Conservation (phyloP, 345 rosid species). For the Euphorbia tirucalli region DNA sequence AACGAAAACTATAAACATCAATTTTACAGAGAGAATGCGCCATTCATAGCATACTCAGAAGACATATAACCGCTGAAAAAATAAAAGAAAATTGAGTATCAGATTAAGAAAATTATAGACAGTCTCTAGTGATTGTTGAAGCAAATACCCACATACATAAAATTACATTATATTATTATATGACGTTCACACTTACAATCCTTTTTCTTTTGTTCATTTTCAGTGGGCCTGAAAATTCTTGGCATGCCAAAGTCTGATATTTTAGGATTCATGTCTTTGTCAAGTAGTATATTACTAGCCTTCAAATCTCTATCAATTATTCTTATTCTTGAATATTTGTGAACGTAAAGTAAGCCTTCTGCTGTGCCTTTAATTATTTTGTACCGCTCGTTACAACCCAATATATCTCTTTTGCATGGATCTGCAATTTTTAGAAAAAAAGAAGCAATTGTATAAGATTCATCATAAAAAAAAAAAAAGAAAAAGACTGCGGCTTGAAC, state of each 20-base stretch:
- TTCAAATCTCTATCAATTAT: conserved; percentile 24
- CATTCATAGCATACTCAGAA: conserved; percentile 22
- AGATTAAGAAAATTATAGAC: not conserved
- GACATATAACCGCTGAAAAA: conserved; percentile 23
- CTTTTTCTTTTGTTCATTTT: not conserved
- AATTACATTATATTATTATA: no score
- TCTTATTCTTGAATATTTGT: conserved; percentile 11
- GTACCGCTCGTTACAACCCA: conserved; percentile 10
- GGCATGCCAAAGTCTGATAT: conserved; percentile 28
- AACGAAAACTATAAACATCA: conserved; percentile 28
- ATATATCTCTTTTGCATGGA: conserved; percentile 6
- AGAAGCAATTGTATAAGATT: no score
- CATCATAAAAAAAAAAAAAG: not conserved
- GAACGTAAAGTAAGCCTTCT: conserved; percentile 19
- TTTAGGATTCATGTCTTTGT: conserved; percentile 21
- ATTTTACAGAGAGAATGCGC: conserved; percentile 28
- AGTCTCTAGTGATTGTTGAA: not conserved
- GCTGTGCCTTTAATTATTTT: conserved; percentile 15
- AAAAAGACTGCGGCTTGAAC: no score
- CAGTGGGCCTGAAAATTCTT: conserved; percentile 10
- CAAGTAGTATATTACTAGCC: conserved; percentile 17
- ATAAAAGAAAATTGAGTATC: no score
- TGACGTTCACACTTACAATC: no score
- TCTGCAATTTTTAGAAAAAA: no score
- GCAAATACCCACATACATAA: no score